phyloP scores from a whole-genome alignment of 2,329 filamentous ascomycete species.

The Aspergillus thermomutatus region DNA sequence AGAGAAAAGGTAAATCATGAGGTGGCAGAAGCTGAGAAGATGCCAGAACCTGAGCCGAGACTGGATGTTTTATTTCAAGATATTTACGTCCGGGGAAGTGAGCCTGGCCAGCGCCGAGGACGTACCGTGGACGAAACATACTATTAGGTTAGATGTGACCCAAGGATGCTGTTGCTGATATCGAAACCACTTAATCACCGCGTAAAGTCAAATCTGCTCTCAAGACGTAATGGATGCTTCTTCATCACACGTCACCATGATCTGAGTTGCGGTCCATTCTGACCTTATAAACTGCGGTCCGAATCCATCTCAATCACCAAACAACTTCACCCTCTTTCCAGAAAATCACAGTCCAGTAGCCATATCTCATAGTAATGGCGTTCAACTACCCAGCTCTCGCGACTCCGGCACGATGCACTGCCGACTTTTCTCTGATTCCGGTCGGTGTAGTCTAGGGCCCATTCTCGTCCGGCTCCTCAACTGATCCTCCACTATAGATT shows the following conservation, averaged over 20 bases:
- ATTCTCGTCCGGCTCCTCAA: background rate
- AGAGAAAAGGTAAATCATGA: conserved; percentile 78
- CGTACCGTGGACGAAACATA: conserved; percentile 85
- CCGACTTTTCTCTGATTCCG: conserved; percentile 83
- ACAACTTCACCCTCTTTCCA: background rate
- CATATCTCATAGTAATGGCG: conserved; percentile 10
- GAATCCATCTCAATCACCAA: background rate
- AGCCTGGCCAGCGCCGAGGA: conserved; percentile 81
- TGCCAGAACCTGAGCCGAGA: conserved; percentile 72
- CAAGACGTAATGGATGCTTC: background rate
- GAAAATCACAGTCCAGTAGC: background rate
- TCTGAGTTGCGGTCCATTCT: background rate
- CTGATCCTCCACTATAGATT: conserved; percentile 42
- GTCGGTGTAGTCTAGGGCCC: conserved; percentile 9
- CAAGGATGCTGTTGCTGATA: background rate
- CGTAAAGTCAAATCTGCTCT: background rate
- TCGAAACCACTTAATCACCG: background rate
- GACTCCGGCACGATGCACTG: conserved; percentile 70
- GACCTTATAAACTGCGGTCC: background rate
- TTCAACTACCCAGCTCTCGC: conserved; percentile 12
- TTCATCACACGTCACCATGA: background rate
- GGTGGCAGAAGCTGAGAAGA: conserved; percentile 81
- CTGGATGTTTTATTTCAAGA: conserved; percentile 86
- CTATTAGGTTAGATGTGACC: conserved; percentile 49
- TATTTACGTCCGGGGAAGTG: conserved; percentile 80